These are phyloP conservation scores for Homolaphlyctis polyrhiza DNA, from an alignment of 371 early-diverging fungal genomes.

Conservation along the genomic window DNA sequence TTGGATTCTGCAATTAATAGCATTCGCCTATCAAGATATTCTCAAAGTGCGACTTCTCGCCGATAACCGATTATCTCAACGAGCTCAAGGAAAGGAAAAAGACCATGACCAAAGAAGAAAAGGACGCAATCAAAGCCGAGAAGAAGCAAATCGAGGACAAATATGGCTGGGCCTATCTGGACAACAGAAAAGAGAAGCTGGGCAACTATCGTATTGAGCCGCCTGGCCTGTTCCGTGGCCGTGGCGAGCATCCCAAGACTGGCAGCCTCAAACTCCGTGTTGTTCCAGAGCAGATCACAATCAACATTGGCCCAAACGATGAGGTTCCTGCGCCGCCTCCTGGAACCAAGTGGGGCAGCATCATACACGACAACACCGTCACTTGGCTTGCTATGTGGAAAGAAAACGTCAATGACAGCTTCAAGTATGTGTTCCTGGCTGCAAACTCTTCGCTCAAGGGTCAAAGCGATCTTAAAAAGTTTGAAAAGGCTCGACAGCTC, in stretches of 20 bases:
- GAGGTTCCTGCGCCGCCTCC: slow-evolving; percentile 77
- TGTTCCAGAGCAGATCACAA: slow-evolving; percentile 84
- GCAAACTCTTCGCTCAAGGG: slow-evolving; percentile 92
- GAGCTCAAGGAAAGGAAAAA: slow-evolving; percentile 74
- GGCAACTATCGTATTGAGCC: slow-evolving; percentile 97
- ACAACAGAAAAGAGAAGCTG: slow-evolving; percentile 93
- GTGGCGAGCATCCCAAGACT: slow-evolving; percentile 94
- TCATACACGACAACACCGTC: slow-evolving; percentile 86
- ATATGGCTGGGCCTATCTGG: slow-evolving; percentile 70
- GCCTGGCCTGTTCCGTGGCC: slow-evolving; percentile 93
- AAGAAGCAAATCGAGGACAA: slow-evolving; percentile 65
- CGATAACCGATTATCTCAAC: slow-evolving; percentile 76
- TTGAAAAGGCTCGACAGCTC: slow-evolving; percentile 88
- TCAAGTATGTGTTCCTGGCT: slow-evolving; percentile 93
- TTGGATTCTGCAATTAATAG: too few species aligned
- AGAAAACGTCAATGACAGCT: slow-evolving; percentile 86
- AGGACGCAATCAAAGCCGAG: slow-evolving; percentile 71
- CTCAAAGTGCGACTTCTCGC: slow-evolving; percentile 84
- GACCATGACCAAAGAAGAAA: slow-evolving; percentile 84
- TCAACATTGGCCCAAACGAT: slow-evolving; percentile 81
- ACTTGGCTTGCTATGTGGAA: slow-evolving; percentile 98
- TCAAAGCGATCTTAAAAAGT: slow-evolving; percentile 92
- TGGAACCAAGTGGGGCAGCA: slow-evolving; percentile 85
- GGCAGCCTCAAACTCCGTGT: slow-evolving; percentile 88
- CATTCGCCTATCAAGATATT: slow-evolving; percentile 72